A percentile compares a stretch with the other conserved stretches of the same genome.
These are phyloP conservation scores for Eucalyptus grandis DNA, from an alignment of 345 rosid genomes.

Conservation along the genomic window DNA sequence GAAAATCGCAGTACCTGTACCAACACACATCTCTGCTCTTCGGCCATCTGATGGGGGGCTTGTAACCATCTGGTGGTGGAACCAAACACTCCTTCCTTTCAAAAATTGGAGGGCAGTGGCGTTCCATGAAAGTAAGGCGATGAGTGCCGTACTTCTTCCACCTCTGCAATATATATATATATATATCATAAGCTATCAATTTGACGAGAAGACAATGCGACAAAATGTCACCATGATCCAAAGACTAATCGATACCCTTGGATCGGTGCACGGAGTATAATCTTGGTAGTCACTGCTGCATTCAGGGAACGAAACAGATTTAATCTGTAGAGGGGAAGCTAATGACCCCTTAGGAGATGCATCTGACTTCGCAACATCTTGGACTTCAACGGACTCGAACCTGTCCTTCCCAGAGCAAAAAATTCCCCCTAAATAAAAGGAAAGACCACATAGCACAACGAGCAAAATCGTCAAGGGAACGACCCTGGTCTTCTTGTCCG, in stretches of 20 bases:
- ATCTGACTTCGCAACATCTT: conserved; percentile 19
- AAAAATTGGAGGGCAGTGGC: conserved; percentile 84
- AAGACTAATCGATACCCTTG: conserved; percentile 36
- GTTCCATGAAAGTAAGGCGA: conserved; percentile 89
- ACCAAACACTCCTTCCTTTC: conserved; percentile 89
- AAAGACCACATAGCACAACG: conserved; percentile 55
- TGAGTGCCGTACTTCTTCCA: conserved; percentile 87
- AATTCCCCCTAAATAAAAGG: conserved; percentile 87
- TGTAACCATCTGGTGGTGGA: conserved; percentile 97
- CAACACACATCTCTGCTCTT: conserved; percentile 87
- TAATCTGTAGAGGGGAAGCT: conserved; percentile 37
- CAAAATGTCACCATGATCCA: not conserved
- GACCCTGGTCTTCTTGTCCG: conserved; percentile 34
- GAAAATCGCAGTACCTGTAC: conserved; percentile 60
- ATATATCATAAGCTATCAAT: not conserved
- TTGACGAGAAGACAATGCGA: not conserved
- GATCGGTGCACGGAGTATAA: conserved; percentile 98
- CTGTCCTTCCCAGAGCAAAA: conserved; percentile 46
- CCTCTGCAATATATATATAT: conserved; percentile 39
- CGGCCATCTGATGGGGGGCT: conserved; percentile 92
- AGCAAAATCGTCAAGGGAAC: conserved; percentile 38
- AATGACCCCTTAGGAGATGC: conserved; percentile 28
- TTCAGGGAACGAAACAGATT: conserved; percentile 52
- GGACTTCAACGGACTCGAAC: conserved; percentile 3
- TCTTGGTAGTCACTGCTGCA: conserved; percentile 83